Conservation (phyloP, 306 rosid genomes). For the Luffa aegyptiaca region DNA sequence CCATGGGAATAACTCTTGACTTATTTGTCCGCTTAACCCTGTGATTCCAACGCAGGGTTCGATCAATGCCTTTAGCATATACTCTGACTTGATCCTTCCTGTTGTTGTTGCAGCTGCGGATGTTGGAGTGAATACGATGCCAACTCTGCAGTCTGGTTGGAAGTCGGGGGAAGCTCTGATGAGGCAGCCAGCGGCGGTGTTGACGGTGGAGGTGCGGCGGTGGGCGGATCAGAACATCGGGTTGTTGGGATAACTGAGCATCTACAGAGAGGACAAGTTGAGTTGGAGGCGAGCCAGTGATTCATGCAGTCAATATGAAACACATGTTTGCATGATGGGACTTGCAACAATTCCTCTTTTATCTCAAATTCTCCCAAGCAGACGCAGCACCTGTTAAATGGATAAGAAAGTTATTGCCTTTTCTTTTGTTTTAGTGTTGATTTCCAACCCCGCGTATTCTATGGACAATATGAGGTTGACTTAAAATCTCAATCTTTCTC, state of each 20-base stretch:
- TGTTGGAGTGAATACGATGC: neutral
- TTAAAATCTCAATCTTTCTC: neutral
- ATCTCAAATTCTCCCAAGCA: constrained; percentile 73
- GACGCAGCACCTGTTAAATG: constrained; percentile 55
- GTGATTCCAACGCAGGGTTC: neutral
- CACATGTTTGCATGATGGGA: constrained; percentile 65
- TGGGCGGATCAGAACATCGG: neutral
- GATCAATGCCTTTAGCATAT: neutral
- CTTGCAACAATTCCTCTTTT: constrained; percentile 64
- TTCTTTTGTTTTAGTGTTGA: neutral
- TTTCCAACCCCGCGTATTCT: neutral
- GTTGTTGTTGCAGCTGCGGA: constrained; percentile 14
- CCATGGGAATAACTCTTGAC: neutral
- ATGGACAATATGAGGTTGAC: neutral
- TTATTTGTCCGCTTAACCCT: neutral
- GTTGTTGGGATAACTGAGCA: constrained; percentile 40
- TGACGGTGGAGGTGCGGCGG: neutral
- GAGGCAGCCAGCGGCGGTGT: neutral
- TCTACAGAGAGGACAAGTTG: constrained; percentile 83
- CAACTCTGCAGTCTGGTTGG: constrained; percentile 11
- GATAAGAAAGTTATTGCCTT: neutral
- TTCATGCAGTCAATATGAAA: constrained; percentile 68
- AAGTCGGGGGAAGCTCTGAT: neutral
- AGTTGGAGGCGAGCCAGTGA: constrained; percentile 64
- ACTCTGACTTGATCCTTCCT: constrained; percentile 9